phyloP scores from a whole-genome alignment of 306 rosid genomes.

The Corylus avellana region DNA sequence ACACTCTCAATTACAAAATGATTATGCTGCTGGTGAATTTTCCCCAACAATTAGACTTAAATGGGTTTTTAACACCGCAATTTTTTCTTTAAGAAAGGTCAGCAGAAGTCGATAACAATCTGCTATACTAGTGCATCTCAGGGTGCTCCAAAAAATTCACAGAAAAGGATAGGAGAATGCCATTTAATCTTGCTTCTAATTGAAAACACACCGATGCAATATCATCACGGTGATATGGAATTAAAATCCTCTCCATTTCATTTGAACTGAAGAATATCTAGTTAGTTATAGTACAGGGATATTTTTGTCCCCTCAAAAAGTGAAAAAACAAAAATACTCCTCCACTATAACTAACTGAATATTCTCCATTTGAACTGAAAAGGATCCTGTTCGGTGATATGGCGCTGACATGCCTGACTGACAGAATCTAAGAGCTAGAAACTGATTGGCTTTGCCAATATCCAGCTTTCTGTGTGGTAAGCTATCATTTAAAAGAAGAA shows the following conservation, averaged over 20 bases:
- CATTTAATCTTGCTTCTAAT: not conserved
- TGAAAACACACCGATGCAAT: not conserved
- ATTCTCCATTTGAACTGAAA: too few species aligned
- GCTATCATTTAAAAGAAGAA: conserved; percentile 32
- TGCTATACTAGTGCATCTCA: not conserved
- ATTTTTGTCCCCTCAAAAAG: too few species aligned
- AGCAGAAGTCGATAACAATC: not conserved
- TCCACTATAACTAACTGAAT: too few species aligned
- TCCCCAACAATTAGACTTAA: conserved; percentile 1
- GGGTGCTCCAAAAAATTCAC: conserved; percentile 17
- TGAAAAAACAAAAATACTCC: too few species aligned
- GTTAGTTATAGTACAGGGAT: too few species aligned
- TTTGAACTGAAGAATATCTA: too few species aligned
- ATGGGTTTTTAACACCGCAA: not conserved
- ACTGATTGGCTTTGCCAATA: conserved; percentile 18
- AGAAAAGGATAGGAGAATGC: conserved; percentile 3
- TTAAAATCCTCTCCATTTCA: too few species aligned
- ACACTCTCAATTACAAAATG: conserved; percentile 22
- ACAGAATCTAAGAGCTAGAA: conserved; percentile 31
- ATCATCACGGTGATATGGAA: not conserved
- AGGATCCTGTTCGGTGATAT: not conserved
- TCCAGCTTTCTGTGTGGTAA: conserved; percentile 8
- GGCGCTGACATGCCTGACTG: conserved; percentile 22
- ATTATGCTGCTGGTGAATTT: conserved; percentile 16
- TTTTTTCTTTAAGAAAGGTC: conserved; percentile 19